A percentile compares a stretch with the other conserved stretches of the same genome.
These are phyloP conservation scores for Plectosphaerella cucumerina DNA, from an alignment of 2,329 filamentous ascomycete species.

Conservation along the genomic window DNA sequence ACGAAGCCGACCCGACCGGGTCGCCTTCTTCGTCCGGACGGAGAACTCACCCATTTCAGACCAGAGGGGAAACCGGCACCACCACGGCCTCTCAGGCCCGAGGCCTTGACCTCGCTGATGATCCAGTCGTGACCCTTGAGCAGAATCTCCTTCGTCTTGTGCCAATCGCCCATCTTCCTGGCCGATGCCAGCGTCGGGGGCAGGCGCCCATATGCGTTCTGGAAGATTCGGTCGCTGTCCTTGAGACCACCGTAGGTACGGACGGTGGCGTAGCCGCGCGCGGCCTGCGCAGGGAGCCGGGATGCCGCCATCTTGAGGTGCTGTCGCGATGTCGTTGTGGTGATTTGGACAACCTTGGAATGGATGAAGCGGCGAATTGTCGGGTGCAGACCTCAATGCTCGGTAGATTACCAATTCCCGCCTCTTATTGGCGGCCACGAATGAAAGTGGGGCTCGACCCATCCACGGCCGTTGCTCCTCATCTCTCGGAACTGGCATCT, in stretches of 20 bases:
- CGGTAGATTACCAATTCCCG: background rate
- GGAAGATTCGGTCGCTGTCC: conserved; percentile 98
- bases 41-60: conserved; percentile 88
- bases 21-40: background rate
- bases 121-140: conserved; percentile 98
- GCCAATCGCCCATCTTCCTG: conserved; percentile 98
- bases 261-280: conserved; percentile 65
- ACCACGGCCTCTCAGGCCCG: conserved; percentile 89
- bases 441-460: background rate
- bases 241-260: conserved; percentile 79
- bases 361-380: background rate
- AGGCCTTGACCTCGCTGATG: conserved; percentile 95
- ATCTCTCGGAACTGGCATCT: no score
- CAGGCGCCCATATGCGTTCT: conserved; percentile 94
- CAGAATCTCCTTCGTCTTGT: conserved; percentile 98
- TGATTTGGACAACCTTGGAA: background rate
- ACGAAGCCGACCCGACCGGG: background rate
- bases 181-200: conserved; percentile 88
- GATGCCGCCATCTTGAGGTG: background rate
- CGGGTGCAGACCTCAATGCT: background rate
- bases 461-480: no score
- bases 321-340: background rate
- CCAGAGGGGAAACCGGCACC: conserved; percentile 97
- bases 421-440: background rate
- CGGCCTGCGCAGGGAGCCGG: conserved; percentile 11